Evolutionary conservation across 805 yeast genomes (phyloP).

Genomic region (Candida alai): DNA sequence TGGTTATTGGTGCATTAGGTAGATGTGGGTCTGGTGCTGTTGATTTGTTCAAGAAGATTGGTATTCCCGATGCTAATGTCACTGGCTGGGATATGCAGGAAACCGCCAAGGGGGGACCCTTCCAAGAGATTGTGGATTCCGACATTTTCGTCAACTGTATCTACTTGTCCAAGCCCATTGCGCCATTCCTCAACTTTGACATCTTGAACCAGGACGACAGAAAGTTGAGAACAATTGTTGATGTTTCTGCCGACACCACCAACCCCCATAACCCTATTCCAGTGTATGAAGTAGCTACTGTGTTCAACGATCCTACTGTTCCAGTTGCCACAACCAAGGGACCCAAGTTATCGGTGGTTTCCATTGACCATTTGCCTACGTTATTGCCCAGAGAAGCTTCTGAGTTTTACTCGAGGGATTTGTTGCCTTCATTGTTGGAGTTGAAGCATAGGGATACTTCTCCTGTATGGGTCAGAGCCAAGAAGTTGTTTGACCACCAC

Average conservation of each 20-base stretch:
- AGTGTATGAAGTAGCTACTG: slow-evolving; percentile 85
- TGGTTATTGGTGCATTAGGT: slow-evolving; percentile 96
- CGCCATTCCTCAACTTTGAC: slow-evolving; percentile 80
- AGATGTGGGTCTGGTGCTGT: slow-evolving; percentile 98
- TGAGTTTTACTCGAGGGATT: slow-evolving; percentile 82
- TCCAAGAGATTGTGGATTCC: slow-evolving; percentile 79
- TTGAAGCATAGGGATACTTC: slow-evolving; percentile 78
- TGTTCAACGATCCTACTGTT: slow-evolving; percentile 88
- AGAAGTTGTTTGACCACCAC: slow-evolving; percentile 76
- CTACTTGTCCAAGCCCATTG: slow-evolving; percentile 86
- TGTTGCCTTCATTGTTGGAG: slow-evolving; percentile 83
- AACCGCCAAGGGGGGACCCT: slow-evolving; percentile 97
- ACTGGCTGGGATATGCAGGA: slow-evolving; percentile 96
- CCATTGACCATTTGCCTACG: slow-evolving; percentile 95
- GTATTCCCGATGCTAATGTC: slow-evolving; percentile 82
- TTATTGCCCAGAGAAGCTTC: slow-evolving; percentile 96
- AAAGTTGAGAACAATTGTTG: slow-evolving; percentile 87
- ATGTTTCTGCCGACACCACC: slow-evolving; percentile 98
- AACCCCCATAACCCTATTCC: slow-evolving; percentile 98
- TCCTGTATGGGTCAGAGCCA: slow-evolving; percentile 91
- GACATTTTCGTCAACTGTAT: slow-evolving; percentile 96
- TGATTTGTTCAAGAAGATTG: slow-evolving; percentile 74
- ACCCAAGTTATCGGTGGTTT: slow-evolving; percentile 84
- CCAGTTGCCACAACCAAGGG: slow-evolving; percentile 73
- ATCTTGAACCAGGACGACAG: slow-evolving; percentile 64